Conservation (phyloP, 139 green algal genomes). For the Asterochloris erici region DNA sequence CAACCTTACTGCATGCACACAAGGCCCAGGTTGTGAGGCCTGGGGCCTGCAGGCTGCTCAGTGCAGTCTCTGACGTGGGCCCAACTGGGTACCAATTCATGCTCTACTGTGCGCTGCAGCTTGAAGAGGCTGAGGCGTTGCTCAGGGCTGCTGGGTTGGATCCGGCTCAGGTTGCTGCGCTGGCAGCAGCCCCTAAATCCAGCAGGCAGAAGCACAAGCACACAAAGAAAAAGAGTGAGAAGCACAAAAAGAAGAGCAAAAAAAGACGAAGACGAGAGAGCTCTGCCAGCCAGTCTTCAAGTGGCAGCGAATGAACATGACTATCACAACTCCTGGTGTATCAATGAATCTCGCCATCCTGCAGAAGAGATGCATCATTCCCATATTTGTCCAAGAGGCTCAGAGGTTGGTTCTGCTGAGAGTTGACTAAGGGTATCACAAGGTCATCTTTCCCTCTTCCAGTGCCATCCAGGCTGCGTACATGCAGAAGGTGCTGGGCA, state of each 20-base stretch:
- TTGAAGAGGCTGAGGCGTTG: slow-evolving; percentile 38
- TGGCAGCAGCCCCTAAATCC: background rate
- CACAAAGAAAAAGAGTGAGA: slow-evolving; percentile 24
- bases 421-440: no score
- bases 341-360: no score
- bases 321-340: no score
- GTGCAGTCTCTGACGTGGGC: background rate
- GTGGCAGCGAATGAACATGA: no score
- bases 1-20: slow-evolving; percentile 12
- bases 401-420: no score
- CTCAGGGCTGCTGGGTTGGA: slow-evolving; percentile 34
- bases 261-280: background rate
- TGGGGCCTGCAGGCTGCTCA: background rate
- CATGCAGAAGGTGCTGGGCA: no score
- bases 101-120: slow-evolving; percentile 4
- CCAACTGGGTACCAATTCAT: background rate
- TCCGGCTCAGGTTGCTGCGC: slow-evolving; percentile 3
- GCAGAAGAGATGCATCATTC: no score
- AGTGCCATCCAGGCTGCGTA: no score
- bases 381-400: no score
- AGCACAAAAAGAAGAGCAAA: slow-evolving; percentile 24
- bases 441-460: no score
- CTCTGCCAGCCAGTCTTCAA: no score
- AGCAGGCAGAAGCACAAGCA: slow-evolving; percentile 19
- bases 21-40: background rate